phyloP scores from a whole-genome alignment of 1,284 basidiomycete species.

The Sporisorium exsertum region DNA sequence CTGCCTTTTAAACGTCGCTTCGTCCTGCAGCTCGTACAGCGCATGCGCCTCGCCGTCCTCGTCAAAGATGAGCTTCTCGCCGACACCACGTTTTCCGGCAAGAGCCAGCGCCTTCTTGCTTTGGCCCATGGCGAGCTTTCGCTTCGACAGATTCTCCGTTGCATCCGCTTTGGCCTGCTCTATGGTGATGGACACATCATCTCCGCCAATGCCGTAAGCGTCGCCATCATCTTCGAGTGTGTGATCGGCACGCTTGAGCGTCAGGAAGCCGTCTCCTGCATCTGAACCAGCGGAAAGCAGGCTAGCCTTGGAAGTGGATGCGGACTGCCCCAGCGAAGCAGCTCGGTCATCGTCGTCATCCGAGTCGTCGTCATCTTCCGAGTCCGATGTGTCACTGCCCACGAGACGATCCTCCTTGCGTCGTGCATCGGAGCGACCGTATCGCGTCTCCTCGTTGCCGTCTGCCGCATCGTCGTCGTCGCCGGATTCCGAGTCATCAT shows the following conservation, averaged over 20 bases:
- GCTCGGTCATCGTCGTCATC: constrained; percentile 29
- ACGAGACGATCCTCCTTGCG: constrained; percentile 40
- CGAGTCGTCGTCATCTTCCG: constrained; percentile 30
- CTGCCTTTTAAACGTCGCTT: constrained; percentile 78
- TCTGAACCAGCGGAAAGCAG: constrained; percentile 19
- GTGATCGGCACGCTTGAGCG: constrained; percentile 89
- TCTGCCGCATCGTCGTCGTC: constrained; percentile 16
- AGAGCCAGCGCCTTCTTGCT: constrained; percentile 83
- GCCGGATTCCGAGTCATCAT: constrained; percentile 17
- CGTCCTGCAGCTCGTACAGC: constrained; percentile 78
- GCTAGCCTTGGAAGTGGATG: constrained; percentile 5
- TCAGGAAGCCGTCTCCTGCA: constrained; percentile 86
- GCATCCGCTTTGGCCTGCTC: constrained; percentile 68
- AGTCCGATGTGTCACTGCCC: constrained; percentile 62
- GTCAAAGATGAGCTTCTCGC: constrained; percentile 84
- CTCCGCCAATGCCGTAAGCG: constrained; percentile 38
- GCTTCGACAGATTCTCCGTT: constrained; percentile 73
- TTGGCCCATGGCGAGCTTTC: constrained; percentile 78
- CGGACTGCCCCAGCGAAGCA: constrained; percentile 5
- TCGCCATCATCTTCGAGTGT: constrained; percentile 73
- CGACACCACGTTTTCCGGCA: constrained; percentile 84
- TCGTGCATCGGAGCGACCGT: constrained; percentile 24
- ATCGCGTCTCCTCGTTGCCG: constrained; percentile 40
- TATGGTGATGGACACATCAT: constrained; percentile 25
- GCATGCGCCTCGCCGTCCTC: constrained; percentile 73